These are phyloP conservation scores for Canna indica DNA, from an alignment of 176 grass and related monocot genomes.

Conservation along the genomic window DNA sequence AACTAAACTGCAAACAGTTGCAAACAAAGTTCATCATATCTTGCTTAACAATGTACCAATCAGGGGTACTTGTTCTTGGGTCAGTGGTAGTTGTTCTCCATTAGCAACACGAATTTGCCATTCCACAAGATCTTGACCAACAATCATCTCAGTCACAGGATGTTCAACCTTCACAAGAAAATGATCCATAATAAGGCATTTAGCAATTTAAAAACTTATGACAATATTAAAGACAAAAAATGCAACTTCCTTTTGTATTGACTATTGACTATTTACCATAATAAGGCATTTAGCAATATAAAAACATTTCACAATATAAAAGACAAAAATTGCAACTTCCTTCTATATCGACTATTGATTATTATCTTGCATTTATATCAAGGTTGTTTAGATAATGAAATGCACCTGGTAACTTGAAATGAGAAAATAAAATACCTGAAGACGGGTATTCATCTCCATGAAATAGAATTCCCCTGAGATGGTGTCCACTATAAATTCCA, in stretches of 20 bases:
- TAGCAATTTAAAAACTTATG: neutral
- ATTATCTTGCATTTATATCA: neutral
- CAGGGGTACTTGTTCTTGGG: conserved; percentile 62
- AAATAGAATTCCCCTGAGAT: conserved; percentile 81
- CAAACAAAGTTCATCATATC: neutral
- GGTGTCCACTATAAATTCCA: conserved; percentile 93
- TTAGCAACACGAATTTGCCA: conserved; percentile 99
- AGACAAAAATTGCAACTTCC: neutral
- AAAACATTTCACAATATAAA: neutral
- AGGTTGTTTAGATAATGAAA: neutral
- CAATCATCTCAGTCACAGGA: conserved; percentile 91
- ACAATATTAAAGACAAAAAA: neutral
- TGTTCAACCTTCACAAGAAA: conserved; percentile 84
- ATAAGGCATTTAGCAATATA: conserved; percentile 8
- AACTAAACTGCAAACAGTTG: neutral
- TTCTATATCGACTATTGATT: no score
- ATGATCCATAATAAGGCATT: conserved; percentile 11
- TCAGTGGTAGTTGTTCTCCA: conserved; percentile 65
- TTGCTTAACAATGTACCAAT: conserved; percentile 45
- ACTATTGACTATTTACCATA: no score
- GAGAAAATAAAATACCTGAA: conserved; percentile 41
- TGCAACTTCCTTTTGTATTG: neutral
- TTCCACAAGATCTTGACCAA: conserved; percentile 96
- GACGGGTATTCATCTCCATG: conserved; percentile 99
- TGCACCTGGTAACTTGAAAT: neutral